Base-by-base conservation (phyloP, 176 grass and related monocot species). In the Metroxylon sagu region DNA sequence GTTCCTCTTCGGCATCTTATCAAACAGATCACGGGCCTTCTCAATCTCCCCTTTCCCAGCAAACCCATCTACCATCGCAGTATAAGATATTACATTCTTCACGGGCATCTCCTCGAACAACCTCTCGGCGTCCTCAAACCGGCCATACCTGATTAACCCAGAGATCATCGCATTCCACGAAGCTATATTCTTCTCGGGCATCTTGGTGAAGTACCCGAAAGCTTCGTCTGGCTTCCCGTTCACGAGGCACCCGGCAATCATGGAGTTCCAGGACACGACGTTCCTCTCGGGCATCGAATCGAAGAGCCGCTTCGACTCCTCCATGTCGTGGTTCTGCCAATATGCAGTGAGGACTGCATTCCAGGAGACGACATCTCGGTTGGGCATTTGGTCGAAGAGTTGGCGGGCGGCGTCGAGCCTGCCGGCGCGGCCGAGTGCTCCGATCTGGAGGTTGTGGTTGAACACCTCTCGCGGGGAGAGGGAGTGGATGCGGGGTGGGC, bases 121-220 rank as follows among this genome's bases (percentile, higher is more conserved):
- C 59, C 60, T 66, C 67, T 77, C 59, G 0, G 90, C 85, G 7
- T 86, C 82, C 0, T 78, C 66, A 51, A 76, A 59, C n/a, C 67
- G 49, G 55, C 67, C 79, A 59, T 79, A 79, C 53, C 71, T 76
- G 12, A 89, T 19, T 26, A 95, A 73, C 16, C 90, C 85, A 14
- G 79, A 85, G 53, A 95, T 69, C 82, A 89, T 83, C 6, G 90
- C 75, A 51, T 89, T 95, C 90, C 90, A 95, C 5, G 90, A 89
- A 57, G 85, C 85, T 30, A 81, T 69, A 67, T 89, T 95, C 63
- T 79, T 80, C 16, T 58, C 19, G 25, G 76, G 85, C 70, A 82
- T 80, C 39, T 67, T 56, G 19, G 21, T 63, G 69, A 86, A 95
- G 58, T 95, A 95, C 30, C 28, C 51, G 16, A 85, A 78, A 28